Base-by-base conservation (phyloP, 306 rosid species). In the Potentilla sterilis region DNA sequence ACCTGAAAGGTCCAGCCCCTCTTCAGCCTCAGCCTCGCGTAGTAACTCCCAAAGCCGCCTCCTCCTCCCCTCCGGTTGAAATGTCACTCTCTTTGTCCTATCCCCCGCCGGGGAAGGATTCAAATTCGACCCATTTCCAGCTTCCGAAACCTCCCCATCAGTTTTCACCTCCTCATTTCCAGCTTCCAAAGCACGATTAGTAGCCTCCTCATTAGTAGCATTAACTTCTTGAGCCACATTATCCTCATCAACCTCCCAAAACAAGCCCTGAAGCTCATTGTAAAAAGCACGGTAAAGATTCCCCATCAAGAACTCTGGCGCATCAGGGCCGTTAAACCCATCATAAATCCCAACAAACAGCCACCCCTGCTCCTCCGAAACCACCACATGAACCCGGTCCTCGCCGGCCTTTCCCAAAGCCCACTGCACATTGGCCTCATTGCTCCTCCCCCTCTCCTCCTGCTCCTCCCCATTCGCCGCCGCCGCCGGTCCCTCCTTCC, bases 291-390 rank as follows among this genome's bases (percentile, higher is more conserved):
- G 90, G 74, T 91, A 94, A 43, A 94, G 93, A 80, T 91, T 84
- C 12, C 92, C 92, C 93, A 91, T 89, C 78, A 94, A 83, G 72
- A 92, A 92, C 52, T 92, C 97, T 0, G 97, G 97, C 71, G 96
- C 97, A 49, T 92, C 97, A 0, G 97, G 97, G 57, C 97, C 97
- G 57, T 92, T 92, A 49, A 92, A 92, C 67, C 97, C 97, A 58
- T 92, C 97, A 54, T 92, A 92, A 77, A 92, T 92, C 70, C 97
- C 97, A 12, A 92, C 97, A 72, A 92, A 92, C 82, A 92, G 74
- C 96, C 97, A 92, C 5, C 97, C 96, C 32, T 92, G 96, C 67
- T 92, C 97, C 79, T 89, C 97, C 81, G 97, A 89, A 1, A 92
- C 96, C 24, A 88, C 97, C 42, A 92, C 97, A 67, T 92, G 97